Evolutionary conservation across 352 stramenopile species (phyloP), one percentile per base, ranked within the genome.

Genomic region (Phytophthora sojae): DNA sequence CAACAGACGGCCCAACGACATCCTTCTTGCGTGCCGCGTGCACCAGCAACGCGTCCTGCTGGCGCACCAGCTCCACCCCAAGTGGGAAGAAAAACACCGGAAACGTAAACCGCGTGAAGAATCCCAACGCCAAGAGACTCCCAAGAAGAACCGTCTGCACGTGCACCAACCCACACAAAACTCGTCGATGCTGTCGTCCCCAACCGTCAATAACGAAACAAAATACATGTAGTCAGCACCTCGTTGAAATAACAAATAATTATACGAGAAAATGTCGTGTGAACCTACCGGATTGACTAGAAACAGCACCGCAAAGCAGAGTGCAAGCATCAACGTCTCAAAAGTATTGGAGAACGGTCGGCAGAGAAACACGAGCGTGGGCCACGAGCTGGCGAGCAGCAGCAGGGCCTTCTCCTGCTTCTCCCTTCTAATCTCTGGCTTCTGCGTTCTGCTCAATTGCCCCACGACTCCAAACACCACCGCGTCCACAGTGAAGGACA

Each of bases 91-190:
- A 95, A 75, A 96, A 97, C 52, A 90, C 72, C 14, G 81, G 70
- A 66, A 96, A 97, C 8, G 88, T 95, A 73, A 97, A 94, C 19
- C 89, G 76, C 26, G 82, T 91, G 69, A 96, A 97, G 54, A 93
- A 80, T 30, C 85, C 90, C 6, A 92, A 2, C 0, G 85, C 88
- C 21, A 93, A 67, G n/a, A 93, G 70, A 61, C 66, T 77, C 3
- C 89, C 89, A n/a, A 96, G 76, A 2, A 83, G 6, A 44, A 90
- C 35, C 9, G 83, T 90, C 54, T 92, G 86, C 1, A 67, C n/a
- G 35, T 90, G 82, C 6, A 91, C 15, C 0, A 76, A 0, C 0
- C 64, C 54, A n/a, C 60, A 64, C 0, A 81, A 51, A 30, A 85
- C 47, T 25, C 79, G 80, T n/a, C 56, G 65, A 69, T 91, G 58